Evolutionary conservation across 2,329 filamentous ascomycete genomes (phyloP), one percentile per base, ranked within the genome.

Genomic region (Verticillium isaacii): DNA sequence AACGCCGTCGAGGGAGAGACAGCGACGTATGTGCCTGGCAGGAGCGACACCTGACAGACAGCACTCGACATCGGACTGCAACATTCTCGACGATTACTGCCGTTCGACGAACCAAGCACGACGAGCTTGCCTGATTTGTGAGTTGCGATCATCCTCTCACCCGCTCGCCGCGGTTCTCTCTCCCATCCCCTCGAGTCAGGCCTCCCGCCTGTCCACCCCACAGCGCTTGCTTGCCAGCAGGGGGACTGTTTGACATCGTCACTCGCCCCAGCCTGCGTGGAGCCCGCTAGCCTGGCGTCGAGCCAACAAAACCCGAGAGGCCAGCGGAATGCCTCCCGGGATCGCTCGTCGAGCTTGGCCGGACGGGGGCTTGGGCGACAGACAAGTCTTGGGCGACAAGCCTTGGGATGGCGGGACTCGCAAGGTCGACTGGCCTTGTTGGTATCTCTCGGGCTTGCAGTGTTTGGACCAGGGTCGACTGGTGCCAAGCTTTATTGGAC

Each of bases 401-500:
- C 52, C 56, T 59, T 59, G 63, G 59, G 63, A 50, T 23, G 19
- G 45, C 45, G 19, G 45, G 45, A 23, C 45, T 50, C 7, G 6
- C n/a, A 50, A 9, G 45, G n/a, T 14, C 12, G 45, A n/a, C 45
- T 50, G 45, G 45, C n/a, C 25, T 50, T 50, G 45, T 25, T 23
- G 11, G n/a, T 36, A 25, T 50, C n/a, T 50, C 19, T 50, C 45
- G 11, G 61, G 45, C 59, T 57, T 39, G 61, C 63, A 59, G 59
- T 61, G 25, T 32, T 37, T 63, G 56, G 61, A 64, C 59, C 61
- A 60, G 63, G 60, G 58, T 57, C 57, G 60, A 25, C 63, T 58
- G 57, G 37, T 56, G 59, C 62, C 62, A 60, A 65, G 59, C 55
- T 60, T 65, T 57, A 63, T 60, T 60, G 52, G 59, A 56, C 60